Base-by-base conservation (phyloP, 108 stramenopile species). In the Skeletonema menzelii region DNA sequence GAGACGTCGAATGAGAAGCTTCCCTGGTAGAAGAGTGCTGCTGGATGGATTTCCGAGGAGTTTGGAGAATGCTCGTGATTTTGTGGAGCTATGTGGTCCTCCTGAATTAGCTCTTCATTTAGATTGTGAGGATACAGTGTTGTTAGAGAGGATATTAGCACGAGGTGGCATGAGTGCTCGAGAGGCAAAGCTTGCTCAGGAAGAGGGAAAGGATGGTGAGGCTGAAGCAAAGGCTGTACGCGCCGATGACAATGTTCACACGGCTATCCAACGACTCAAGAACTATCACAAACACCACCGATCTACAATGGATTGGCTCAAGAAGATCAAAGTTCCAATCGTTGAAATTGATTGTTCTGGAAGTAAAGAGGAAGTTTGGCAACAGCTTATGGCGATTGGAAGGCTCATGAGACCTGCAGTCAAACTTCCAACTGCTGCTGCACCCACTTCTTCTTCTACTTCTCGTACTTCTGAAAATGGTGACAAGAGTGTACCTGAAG, bases 31-130 rank as follows among this genome's bases (percentile, higher is more conserved):
- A 42, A 79, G 92, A 15, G 84, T 95, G 35, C 64, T 97, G 55
- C 40, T 97, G 31, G 96, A 97, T 69, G 96, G 96, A 56, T 97
- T 93, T 80, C 96, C 96, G 1, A 77, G 96, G 8, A 85, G 79
- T 53, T 44, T 83, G 72, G 85, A 92, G 67, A 88, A 93, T 69
- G 91, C 91, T 6, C 60, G 74, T 8, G 90, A 89, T 80, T 77
- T 93, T 40, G 84, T 89, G 34, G 72, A 75, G 22, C 67, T 90
- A 26, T 87, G 91, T 65, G 92, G 95, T 10, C 77, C 80, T 7
- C 90, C 92, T 4, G 89, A 91, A 65, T 67, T 92, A 42, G 92
- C 91, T 14, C 60, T 96, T 73, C 89, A 93, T 79, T 77, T 95
- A 53, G 71, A 81, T 42, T 93, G 92, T 66, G 89, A 93, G 24